phyloP scores from a whole-genome alignment of 345 rosid genomes.

The Hirschfeldia incana region DNA sequence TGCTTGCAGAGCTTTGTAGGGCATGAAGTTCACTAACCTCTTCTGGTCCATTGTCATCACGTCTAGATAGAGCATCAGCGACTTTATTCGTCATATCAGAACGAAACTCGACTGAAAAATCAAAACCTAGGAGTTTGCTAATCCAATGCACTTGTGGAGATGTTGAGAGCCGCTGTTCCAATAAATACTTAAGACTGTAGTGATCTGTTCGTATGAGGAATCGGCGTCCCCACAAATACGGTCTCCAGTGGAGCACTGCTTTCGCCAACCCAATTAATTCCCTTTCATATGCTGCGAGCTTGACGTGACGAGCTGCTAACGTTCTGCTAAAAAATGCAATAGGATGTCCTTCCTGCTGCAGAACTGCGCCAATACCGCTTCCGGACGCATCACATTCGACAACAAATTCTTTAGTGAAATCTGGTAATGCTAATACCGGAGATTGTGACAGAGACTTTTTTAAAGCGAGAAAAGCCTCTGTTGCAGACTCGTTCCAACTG shows the following conservation, averaged over 20 bases:
- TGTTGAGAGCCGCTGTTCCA: background rate
- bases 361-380: background rate
- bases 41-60: background rate
- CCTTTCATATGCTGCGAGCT: background rate
- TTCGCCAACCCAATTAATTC: background rate
- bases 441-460: background rate
- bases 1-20: background rate
- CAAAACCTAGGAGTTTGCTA: background rate
- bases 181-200: background rate
- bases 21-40: background rate
- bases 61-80: background rate
- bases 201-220: background rate
- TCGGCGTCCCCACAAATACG: background rate
- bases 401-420: background rate
- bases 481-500: background rate
- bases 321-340: background rate
- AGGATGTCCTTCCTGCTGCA: background rate
- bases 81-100: background rate
- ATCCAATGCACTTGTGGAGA: background rate
- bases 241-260: background rate
- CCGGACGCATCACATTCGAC: background rate
- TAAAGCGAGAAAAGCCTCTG: background rate
- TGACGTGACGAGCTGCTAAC: background rate
- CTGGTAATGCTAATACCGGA: background rate
- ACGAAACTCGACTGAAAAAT: background rate